Evolutionary conservation across 2,329 filamentous ascomycete species (phyloP).

Genomic region (Oidium heveae): DNA sequence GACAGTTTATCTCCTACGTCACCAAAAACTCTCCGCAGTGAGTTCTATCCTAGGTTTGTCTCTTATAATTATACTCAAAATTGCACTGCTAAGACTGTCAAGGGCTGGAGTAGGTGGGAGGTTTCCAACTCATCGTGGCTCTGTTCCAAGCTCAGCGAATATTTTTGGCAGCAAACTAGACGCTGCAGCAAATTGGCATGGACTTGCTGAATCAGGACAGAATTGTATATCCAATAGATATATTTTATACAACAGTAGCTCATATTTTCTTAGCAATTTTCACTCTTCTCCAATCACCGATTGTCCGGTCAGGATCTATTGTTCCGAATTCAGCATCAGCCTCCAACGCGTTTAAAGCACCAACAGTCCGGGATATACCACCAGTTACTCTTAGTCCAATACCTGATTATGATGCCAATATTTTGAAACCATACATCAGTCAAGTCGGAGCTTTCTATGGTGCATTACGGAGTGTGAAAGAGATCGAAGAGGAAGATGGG

Average conservation of each 20-base stretch:
- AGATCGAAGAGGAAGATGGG: slow-evolving; percentile 41
- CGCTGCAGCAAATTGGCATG: slow-evolving; percentile 28
- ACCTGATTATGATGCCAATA: slow-evolving; percentile 48
- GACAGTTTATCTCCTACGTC: slow-evolving; percentile 21
- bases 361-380: slow-evolving; percentile 72
- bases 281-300: slow-evolving; percentile 73
- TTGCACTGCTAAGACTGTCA: slow-evolving; percentile 13
- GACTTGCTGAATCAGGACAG: slow-evolving; percentile 49
- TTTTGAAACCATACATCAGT: slow-evolving; percentile 62
- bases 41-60: slow-evolving; percentile 26
- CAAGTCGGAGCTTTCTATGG: slow-evolving; percentile 78
- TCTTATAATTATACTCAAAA: too few relatives aligned
- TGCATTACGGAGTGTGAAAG: slow-evolving; percentile 61
- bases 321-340: slow-evolving; percentile 37
- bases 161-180: slow-evolving; percentile 64
- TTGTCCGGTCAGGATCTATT: slow-evolving; percentile 64
- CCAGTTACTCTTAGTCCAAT: slow-evolving; percentile 82
- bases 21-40: slow-evolving; percentile 17
- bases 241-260: neutral
- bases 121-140: slow-evolving; percentile 41
- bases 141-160: slow-evolving; percentile 56
- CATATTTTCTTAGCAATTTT: slow-evolving; percentile 43
- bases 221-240: slow-evolving; percentile 33
- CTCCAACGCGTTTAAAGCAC: slow-evolving; percentile 54
- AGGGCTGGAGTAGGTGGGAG: slow-evolving; percentile 12